phyloP scores from a whole-genome alignment of 257 asterid genomes.

The Ligustrum vulgare region DNA sequence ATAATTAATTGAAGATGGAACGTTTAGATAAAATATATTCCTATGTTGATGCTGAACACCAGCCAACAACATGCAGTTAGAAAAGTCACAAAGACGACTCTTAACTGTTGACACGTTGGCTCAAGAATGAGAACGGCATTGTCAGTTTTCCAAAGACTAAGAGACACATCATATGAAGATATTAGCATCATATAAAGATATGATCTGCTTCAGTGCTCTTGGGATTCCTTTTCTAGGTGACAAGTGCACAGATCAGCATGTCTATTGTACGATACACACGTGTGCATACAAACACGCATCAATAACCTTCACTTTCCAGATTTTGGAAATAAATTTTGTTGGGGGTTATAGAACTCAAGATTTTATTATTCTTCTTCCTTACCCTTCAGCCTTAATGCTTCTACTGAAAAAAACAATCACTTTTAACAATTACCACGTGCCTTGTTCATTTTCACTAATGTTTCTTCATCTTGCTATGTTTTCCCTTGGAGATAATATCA shows the following conservation, averaged over 20 bases:
- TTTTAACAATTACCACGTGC: background rate
- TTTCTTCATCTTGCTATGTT: background rate
- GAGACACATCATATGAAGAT: background rate
- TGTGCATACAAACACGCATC: background rate
- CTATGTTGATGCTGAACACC: background rate
- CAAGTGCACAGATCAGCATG: background rate
- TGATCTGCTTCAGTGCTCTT: background rate
- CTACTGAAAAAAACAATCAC: background rate
- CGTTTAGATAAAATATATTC: background rate
- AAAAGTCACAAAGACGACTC: background rate
- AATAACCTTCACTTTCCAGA: background rate
- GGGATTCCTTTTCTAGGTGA: background rate
- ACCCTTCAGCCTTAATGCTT: background rate
- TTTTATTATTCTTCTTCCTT: background rate
- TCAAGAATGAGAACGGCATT: background rate
- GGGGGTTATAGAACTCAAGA: background rate
- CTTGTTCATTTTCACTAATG: background rate
- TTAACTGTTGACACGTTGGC: background rate
- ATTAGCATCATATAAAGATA: background rate
- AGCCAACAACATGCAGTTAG: background rate
- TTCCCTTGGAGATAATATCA: background rate
- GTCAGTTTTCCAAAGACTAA: background rate
- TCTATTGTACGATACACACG: background rate
- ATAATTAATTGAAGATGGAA: no score
- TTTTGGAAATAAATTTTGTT: background rate